phyloP scores from a whole-genome alignment of 108 stramenopile species.

The Pseudonitzschia multiseries region DNA sequence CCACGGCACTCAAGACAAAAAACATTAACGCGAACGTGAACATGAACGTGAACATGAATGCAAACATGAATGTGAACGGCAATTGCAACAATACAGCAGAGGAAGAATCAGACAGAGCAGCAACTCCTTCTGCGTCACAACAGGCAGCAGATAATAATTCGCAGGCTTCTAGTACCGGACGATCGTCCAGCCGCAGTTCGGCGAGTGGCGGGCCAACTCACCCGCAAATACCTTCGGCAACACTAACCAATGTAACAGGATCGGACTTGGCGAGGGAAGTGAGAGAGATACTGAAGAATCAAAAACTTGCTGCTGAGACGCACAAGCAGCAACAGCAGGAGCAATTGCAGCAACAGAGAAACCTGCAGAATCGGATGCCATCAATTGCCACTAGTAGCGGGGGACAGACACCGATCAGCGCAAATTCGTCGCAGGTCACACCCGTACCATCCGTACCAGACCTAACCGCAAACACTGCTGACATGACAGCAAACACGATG shows the following conservation, averaged over 20 bases:
- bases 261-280: slow-evolving; percentile 61
- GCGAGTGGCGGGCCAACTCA: slow-evolving; percentile 3
- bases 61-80: background rate
- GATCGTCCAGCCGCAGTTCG: slow-evolving; percentile 15
- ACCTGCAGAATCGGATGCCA: slow-evolving; percentile 9
- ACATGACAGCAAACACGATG: background rate
- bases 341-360: slow-evolving; percentile 11
- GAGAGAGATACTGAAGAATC: slow-evolving; percentile 51
- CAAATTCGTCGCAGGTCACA: slow-evolving; percentile 14
- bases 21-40: background rate
- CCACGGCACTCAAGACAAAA: slow-evolving; percentile 4
- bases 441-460: slow-evolving; percentile 12
- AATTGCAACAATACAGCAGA: background rate
- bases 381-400: background rate
- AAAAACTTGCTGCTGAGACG: slow-evolving; percentile 31
- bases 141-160: slow-evolving; percentile 11
- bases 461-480: background rate
- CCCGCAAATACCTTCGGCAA: slow-evolving; percentile 37
- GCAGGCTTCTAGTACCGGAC: slow-evolving; percentile 15
- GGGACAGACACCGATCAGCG: slow-evolving; percentile 6
- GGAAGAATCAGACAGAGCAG: background rate
- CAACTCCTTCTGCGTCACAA: background rate
- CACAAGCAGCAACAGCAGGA: slow-evolving; percentile 18
- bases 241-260: slow-evolving; percentile 60
- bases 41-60: too few relatives aligned